Evolutionary conservation across 495 filamentous ascomycete genomes (phyloP), one percentile per base, ranked within the genome.

Genomic region (Daldinia bambusicola): DNA sequence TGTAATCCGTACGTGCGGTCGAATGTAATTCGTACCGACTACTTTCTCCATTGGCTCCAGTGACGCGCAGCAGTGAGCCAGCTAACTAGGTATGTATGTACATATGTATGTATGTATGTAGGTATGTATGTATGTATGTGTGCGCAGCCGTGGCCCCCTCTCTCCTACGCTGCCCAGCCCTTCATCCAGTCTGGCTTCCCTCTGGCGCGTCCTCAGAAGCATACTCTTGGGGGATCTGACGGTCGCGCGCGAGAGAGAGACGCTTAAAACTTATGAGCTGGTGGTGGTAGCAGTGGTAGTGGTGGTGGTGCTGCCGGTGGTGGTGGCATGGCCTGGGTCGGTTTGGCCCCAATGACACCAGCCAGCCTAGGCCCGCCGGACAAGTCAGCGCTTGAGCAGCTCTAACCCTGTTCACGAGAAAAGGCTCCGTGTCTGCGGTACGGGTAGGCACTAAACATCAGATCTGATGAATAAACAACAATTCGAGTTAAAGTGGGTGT

Each of bases 391-490:
- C 60, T 65, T 64, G 60, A 61, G 57, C 31, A 61, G 36, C 43
- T 48, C 55, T 67, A 63, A 63, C 69, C 64, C 64, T 72, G 70
- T 34, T 69, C 56, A 69, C 65, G 64, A 72, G 50, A 61, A 66
- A 69, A 58, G 43, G 56, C 61, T 65, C 60, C 70, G 64, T 55
- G 64, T 41, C 60, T 71, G 40, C 56, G 68, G 63, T 67, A 65
- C 70, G 61, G 68, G 70, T 64, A 68, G 63, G 26, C 58, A 43
- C 62, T 59, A 38, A 56, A 60, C 51, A 31, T 10, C 55, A 68
- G 69, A 67, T 72, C 69, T 66, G 63, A 64, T 72, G 69, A 67
- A 72, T 72, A 67, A 72, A 67, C 64, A 72, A n/a, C 50, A 53
- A 53, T 53, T 53, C 50, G 0, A 53, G 50, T 30, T 53, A 53